phyloP scores from a whole-genome alignment of 1,284 basidiomycete genomes.

The Singerocomus inundabilis region DNA sequence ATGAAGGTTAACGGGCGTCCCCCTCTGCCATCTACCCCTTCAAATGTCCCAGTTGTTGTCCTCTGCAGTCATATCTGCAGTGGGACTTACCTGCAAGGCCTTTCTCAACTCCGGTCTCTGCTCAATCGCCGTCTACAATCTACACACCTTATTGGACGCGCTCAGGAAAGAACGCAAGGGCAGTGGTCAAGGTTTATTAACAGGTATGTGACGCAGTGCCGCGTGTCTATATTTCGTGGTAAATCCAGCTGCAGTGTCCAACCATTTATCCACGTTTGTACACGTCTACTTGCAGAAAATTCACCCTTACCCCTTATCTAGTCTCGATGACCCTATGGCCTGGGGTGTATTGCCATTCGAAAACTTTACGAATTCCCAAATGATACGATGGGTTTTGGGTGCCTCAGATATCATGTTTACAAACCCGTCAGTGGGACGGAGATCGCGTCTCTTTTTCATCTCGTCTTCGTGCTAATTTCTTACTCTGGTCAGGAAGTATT shows the following conservation, averaged over 20 bases:
- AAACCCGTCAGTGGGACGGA: slow-evolving; percentile 61
- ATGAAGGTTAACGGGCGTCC: background rate
- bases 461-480: slow-evolving; percentile 8
- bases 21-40: background rate
- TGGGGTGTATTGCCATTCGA: slow-evolving; percentile 79
- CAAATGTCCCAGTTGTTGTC: slow-evolving; percentile 40
- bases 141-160: slow-evolving; percentile 62
- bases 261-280: slow-evolving; percentile 87
- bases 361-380: slow-evolving; percentile 58
- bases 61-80: slow-evolving; percentile 52
- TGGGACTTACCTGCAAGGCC: slow-evolving; percentile 75
- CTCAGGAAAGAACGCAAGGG: slow-evolving; percentile 49
- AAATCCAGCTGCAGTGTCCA: slow-evolving; percentile 61
- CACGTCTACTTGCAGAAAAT: slow-evolving; percentile 2
- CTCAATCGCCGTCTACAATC: slow-evolving; percentile 65
- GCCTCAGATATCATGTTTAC: slow-evolving; percentile 97
- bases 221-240: slow-evolving; percentile 10
- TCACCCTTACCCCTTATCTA: slow-evolving; percentile 29
- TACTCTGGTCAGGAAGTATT: slow-evolving; percentile 51
- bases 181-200: slow-evolving; percentile 69
- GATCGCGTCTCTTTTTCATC: slow-evolving; percentile 3
- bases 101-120: slow-evolving; percentile 68
- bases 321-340: slow-evolving; percentile 74
- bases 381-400: slow-evolving; percentile 82
- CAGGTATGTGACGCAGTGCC: slow-evolving; percentile 47